Base-by-base conservation (phyloP, 139 green algal species). In the Dunaliella primolecta region DNA sequence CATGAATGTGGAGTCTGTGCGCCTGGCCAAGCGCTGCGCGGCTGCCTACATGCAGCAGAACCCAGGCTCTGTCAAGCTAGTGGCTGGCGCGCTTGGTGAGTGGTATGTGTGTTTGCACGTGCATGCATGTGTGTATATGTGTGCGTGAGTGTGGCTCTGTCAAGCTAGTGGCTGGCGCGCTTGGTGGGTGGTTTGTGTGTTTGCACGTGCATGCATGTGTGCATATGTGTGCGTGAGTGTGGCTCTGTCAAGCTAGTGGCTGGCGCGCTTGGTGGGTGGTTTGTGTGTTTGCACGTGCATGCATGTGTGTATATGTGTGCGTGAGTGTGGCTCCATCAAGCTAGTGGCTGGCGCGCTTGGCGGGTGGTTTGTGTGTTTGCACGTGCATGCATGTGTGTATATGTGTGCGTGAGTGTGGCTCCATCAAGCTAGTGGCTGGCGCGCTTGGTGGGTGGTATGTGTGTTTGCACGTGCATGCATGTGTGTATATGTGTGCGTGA, bases 291-390 rank as follows among this genome's bases (percentile, higher is more conserved):
- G 46, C 15, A 15, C 46, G 46, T 15, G 46, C 46, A 15, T 15
- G 46, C 46, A 15, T 15, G 46, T 64, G 46, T 64, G 46, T 15
- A 64, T 64, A 15, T 64, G 46, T 64, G 46, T 64, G 15, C 15
- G 46, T 64, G 15, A 64, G 46, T 64, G 46, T 64, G 46, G 7
- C 7, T 64, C 7, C 15, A 15, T 84, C 33, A 96, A 97, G 82
- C 98, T 99, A 92, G 96, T 98, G n/a, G 95, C 96, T 31, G 97
- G 97, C 30, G 97, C 97, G 7, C 92, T 99, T 32, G 97, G 97
- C 3, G 46, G 15, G 46, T 15, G 15, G 7, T 64, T 7, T 64
- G 46, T 64, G 46, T 64, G 46, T 64, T 7, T 64, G 46, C 15
- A 15, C 46, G 46, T 15, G 46, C 46, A 15, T 15, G 46, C 46